Base-by-base conservation (phyloP, 345 rosid species). In the Murraya koenigii region DNA sequence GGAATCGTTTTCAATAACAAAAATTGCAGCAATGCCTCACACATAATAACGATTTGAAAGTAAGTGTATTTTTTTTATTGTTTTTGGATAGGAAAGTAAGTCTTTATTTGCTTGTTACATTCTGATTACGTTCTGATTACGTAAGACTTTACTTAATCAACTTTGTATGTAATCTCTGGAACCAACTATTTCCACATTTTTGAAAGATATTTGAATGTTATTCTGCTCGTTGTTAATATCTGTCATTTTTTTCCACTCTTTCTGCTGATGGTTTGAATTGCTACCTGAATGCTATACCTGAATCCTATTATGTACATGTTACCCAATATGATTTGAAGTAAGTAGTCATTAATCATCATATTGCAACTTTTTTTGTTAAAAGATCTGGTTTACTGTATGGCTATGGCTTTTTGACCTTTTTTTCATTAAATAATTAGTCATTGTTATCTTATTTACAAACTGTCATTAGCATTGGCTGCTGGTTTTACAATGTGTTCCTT, bases 1-100 rank as follows among this genome's bases (percentile, higher is more conserved):
- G 77, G 84, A 76, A 75, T 63, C 75, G 76, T 66, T 83, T 82
- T 78, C 78, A 59, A 81, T 75, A 76, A 74, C 81, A 77, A 79
- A 22, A 82, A 79, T 32, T 44, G 64, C 81, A 59, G 80, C 67
- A 76, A 81, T 77, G 78, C 74, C 64, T 82, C 79, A 64, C 55
- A 63, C 55, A 56, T 80, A 35, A 70, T 82, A 79, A 83, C 79
- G 49, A 72, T 23, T 66, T 66, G 76, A 78, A 79, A 77, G 90
- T 86, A 85, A 88, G 88, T 85, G 58, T 63, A 32, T 68, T 33
- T 55, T 77, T 71, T 13, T 44, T 3, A 10, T 11, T 1, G 0
- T 13, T 13, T 3, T 0, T 1, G 49, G 49, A 44, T 44, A 44
- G 49, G 76, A 78, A 77, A 75, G 86, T 86, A 82, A 88, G 88